phyloP scores from a whole-genome alignment of 1,284 basidiomycete species.

The Mixia osmundae region DNA sequence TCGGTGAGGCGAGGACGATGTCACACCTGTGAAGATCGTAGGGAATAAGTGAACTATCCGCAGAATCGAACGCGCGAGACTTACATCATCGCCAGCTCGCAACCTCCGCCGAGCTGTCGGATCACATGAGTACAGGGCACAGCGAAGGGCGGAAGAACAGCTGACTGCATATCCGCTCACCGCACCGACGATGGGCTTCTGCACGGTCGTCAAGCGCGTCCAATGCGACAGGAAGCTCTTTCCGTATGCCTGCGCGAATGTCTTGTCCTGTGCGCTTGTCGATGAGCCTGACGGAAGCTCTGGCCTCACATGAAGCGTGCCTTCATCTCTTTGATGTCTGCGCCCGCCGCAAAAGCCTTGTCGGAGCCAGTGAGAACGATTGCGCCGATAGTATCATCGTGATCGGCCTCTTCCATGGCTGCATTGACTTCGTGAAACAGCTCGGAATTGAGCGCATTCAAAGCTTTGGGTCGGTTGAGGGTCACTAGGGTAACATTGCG shows the following conservation, averaged over 20 bases:
- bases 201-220: conserved; percentile 46
- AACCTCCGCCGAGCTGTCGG: conserved; percentile 67
- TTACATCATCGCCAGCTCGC: conserved; percentile 81
- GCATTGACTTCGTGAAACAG: conserved; percentile 43
- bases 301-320: no score
- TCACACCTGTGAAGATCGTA: conserved; percentile 33
- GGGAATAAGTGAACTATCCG: neutral
- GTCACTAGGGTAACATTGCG: conserved; percentile 70
- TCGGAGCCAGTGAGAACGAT: conserved; percentile 86
- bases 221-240: conserved; percentile 75
- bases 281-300: no score
- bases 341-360: conserved; percentile 59
- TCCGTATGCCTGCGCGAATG: conserved; percentile 67
- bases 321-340: conserved; percentile 38
- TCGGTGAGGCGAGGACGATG: conserved; percentile 83
- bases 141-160: conserved; percentile 2
- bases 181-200: conserved; percentile 86
- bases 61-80: conserved; percentile 14
- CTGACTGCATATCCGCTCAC: conserved; percentile 84
- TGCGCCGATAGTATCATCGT: conserved; percentile 33
- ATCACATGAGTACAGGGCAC: neutral
- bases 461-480: conserved; percentile 82
- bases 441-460: conserved; percentile 28
- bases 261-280: no score
- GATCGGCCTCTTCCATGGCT: conserved; percentile 42